A percentile compares a stretch with the other conserved stretches of the same genome.
Conservation (phyloP, 768 basidiomycete species). For the Lentinus brumalis region DNA sequence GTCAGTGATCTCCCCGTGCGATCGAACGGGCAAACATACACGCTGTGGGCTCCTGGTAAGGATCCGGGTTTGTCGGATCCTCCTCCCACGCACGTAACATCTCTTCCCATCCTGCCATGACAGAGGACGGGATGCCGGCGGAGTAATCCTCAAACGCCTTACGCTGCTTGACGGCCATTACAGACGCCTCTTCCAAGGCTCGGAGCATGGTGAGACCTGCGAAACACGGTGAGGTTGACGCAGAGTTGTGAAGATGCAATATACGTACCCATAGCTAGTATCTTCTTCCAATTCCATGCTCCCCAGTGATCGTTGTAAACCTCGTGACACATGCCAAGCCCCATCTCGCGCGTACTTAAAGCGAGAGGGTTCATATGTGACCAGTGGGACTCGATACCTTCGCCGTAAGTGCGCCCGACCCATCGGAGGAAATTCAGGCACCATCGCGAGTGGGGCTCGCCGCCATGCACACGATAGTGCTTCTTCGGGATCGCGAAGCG, state of each 20-base stretch:
- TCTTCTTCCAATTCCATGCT: slow-evolving; percentile 35
- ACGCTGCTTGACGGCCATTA: not conserved
- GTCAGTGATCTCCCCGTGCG: too few relatives aligned
- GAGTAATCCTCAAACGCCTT: not conserved
- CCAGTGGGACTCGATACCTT: slow-evolving; percentile 28
- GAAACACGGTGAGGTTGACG: too few relatives aligned
- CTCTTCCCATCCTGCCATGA: slow-evolving; percentile 2
- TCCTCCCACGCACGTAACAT: slow-evolving; percentile 13
- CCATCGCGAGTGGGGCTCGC: slow-evolving; percentile 25
- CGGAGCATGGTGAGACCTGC: not conserved
- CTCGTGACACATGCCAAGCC: too few relatives aligned
- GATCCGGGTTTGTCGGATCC: slow-evolving; percentile 12
- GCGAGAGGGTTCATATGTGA: slow-evolving; percentile 8
- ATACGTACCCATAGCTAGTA: slow-evolving; percentile 22
- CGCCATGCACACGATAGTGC: slow-evolving; percentile 34
- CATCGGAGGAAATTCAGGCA: slow-evolving; percentile 30
- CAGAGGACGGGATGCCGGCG: not conserved
- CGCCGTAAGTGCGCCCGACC: slow-evolving; percentile 27
- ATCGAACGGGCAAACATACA: slow-evolving; percentile 12
- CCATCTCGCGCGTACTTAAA: slow-evolving; percentile 21
- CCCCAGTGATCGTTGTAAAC: slow-evolving; percentile 25
- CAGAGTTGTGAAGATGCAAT: not conserved
- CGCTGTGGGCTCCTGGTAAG: slow-evolving; percentile 14
- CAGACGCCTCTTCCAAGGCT: not conserved
- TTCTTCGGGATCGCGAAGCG: slow-evolving; percentile 33